Conservation (phyloP, 2,329 filamentous ascomycete genomes). For the Tolypocladium pustulatum region DNA sequence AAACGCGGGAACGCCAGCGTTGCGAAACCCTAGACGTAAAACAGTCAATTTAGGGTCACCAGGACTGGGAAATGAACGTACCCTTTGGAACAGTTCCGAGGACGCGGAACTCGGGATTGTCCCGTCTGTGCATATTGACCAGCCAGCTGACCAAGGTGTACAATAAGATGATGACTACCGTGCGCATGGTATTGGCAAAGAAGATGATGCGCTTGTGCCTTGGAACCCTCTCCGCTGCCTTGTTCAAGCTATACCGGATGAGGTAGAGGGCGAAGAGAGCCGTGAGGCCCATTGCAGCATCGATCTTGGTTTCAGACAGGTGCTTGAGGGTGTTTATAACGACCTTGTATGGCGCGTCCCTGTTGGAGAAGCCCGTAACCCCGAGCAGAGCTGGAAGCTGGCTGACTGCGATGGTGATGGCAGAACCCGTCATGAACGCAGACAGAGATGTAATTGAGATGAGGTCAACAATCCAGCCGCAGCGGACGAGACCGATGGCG, state of each 20-base stretch:
- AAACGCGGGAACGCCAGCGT: slow-evolving; percentile 63
- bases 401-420: slow-evolving; percentile 75
- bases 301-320: slow-evolving; percentile 55
- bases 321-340: slow-evolving; percentile 74
- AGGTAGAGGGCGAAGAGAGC: slow-evolving; percentile 68
- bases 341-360: slow-evolving; percentile 70
- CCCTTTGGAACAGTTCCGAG: slow-evolving; percentile 67
- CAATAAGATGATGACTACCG: slow-evolving; percentile 80
- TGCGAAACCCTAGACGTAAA: slow-evolving; percentile 53
- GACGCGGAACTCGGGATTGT: slow-evolving; percentile 61
- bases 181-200: slow-evolving; percentile 83
- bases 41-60: background rate
- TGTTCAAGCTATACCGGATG: slow-evolving; percentile 57
- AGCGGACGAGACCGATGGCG: slow-evolving; percentile 66
- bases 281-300: slow-evolving; percentile 82
- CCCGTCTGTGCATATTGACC: slow-evolving; percentile 58
- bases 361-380: slow-evolving; percentile 61
- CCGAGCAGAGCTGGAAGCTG: slow-evolving; percentile 79
- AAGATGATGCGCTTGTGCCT: slow-evolving; percentile 66
- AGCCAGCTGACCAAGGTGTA: slow-evolving; percentile 89
- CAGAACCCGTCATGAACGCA: slow-evolving; percentile 95
- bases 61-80: slow-evolving; percentile 6
- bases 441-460: slow-evolving; percentile 85
- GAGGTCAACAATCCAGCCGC: slow-evolving; percentile 86
- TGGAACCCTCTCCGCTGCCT: slow-evolving; percentile 58